phyloP scores from a whole-genome alignment of 257 asterid species.

The Penstemon barbatus region DNA sequence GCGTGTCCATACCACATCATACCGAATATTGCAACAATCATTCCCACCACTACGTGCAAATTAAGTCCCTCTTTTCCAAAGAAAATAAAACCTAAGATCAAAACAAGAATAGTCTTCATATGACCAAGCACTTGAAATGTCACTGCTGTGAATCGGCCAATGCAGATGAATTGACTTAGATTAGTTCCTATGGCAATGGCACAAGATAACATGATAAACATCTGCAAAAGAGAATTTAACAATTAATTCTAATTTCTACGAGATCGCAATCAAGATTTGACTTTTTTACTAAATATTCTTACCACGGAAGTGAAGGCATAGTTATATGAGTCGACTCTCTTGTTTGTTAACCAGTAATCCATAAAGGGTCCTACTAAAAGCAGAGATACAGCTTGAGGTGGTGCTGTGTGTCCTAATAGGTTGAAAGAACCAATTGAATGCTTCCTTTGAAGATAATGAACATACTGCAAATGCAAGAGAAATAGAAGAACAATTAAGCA shows the following conservation, averaged over 20 bases:
- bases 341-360: constrained; percentile 69
- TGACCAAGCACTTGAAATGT: constrained; percentile 84
- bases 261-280: too few relatives aligned
- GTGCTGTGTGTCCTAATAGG: constrained; percentile 86
- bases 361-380: constrained; percentile 62
- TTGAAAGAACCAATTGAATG: constrained; percentile 77
- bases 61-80: constrained; percentile 74
- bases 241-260: too few relatives aligned
- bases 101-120: constrained; percentile 75
- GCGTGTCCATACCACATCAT: constrained; percentile 77
- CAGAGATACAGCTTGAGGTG: constrained; percentile 74
- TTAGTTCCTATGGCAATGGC: constrained; percentile 73
- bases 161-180: constrained; percentile 89
- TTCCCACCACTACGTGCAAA: constrained; percentile 63
- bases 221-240: constrained; percentile 35
- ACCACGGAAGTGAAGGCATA: constrained; percentile 52
- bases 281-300: constrained; percentile 25
- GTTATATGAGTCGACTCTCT: constrained; percentile 59
- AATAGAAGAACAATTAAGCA: constrained; percentile 23
- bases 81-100: constrained; percentile 69
- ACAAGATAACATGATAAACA: constrained; percentile 56
- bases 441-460: constrained; percentile 74
- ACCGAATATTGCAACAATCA: constrained; percentile 63
- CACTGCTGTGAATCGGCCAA: constrained; percentile 87
- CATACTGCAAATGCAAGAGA: constrained; percentile 53